Evolutionary conservation across 23 red algal species (phyloP).

Genomic region (Gracilaria gracilis): DNA sequence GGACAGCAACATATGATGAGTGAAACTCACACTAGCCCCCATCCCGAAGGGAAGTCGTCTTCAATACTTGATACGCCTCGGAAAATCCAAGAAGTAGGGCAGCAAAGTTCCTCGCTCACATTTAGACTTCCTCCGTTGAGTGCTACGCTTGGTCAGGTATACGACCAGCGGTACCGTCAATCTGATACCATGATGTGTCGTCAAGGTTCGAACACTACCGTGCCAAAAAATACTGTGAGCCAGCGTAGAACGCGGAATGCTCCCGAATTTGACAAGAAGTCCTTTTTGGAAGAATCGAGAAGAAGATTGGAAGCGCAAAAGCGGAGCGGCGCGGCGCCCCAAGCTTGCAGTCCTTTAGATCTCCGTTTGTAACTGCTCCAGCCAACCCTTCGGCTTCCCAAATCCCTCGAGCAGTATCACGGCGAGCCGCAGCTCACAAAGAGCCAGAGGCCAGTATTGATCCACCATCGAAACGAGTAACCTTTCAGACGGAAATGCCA

Average conservation of each 20-base stretch:
- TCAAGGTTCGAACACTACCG: not conserved
- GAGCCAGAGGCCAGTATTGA: not conserved
- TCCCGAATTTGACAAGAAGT: not conserved
- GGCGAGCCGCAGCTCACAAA: not conserved
- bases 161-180: not conserved
- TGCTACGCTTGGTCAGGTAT: not conserved
- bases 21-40: not conserved
- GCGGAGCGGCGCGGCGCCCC: constrained; percentile 1
- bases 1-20: not conserved
- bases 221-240: not conserved
- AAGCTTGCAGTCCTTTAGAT: not conserved
- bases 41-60: not conserved
- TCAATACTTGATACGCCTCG: not conserved
- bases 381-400: not conserved
- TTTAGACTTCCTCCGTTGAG: constrained; percentile 26
- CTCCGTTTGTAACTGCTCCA: constrained; percentile 4
- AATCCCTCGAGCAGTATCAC: not conserved
- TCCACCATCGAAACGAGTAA: not conserved
- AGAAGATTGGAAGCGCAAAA: constrained; percentile 27
- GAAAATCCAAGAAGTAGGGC: not conserved
- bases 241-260: not conserved
- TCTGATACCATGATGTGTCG: constrained; percentile 4
- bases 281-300: constrained; percentile 12
- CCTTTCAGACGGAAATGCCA: not conserved
- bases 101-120: not conserved